phyloP scores from a whole-genome alignment of 495 filamentous ascomycete genomes.

The Neurospora hispaniola region DNA sequence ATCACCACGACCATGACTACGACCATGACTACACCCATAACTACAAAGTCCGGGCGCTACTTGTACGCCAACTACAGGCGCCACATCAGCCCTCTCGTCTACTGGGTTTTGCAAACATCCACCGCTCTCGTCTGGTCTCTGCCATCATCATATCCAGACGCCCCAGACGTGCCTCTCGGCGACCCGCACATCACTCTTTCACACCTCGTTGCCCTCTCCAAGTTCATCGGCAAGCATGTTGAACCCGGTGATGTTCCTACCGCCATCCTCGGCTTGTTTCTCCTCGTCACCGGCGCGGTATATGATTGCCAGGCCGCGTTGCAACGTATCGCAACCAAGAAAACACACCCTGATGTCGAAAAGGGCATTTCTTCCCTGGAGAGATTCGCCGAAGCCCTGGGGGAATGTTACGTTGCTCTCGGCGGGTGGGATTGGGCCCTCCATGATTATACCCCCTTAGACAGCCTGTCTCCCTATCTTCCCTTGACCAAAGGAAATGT shows the following conservation, averaged over 20 bases:
- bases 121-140: constrained; percentile 19
- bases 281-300: constrained; percentile 21
- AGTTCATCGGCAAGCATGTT: constrained; percentile 26
- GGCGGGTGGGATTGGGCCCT: neutral
- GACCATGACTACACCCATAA: neutral
- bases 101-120: constrained; percentile 30
- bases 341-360: constrained; percentile 27
- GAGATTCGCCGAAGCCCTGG: constrained; percentile 29
- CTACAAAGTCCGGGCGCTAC: too few species aligned
- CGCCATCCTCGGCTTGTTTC: constrained; percentile 20
- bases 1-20: neutral
- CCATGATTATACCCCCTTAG: neutral
- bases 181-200: constrained; percentile 17
- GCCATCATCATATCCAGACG: neutral
- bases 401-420: constrained; percentile 15
- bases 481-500: constrained; percentile 12
- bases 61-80: constrained; percentile 27
- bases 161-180: neutral
- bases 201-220: constrained; percentile 20
- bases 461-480: neutral
- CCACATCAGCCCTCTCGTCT: constrained; percentile 27
- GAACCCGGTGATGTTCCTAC: constrained; percentile 11
- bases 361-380: constrained; percentile 31
- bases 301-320: constrained; percentile 12
- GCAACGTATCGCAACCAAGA: constrained; percentile 19